Evolutionary conservation across 2,329 filamentous ascomycete species (phyloP).

Genomic region (Didymella pomorum): DNA sequence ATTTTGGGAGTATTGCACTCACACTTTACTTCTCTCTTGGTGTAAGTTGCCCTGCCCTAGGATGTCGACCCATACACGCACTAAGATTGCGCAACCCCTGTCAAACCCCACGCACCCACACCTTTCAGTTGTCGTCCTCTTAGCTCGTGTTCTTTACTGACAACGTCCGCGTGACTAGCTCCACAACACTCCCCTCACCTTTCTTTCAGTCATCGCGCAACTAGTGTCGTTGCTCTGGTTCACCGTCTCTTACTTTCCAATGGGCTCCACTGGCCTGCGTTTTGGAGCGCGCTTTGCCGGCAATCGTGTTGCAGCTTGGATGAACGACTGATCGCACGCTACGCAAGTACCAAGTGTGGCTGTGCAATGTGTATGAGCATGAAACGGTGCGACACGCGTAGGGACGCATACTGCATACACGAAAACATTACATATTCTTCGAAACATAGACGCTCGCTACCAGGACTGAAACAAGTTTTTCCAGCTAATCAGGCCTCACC

Average conservation of each 20-base stretch:
- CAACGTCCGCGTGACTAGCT: conserved; percentile 58
- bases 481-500: background rate
- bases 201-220: conserved; percentile 84
- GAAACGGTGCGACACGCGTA: conserved; percentile 4
- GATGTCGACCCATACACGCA: conserved; percentile 24
- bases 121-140: conserved; percentile 42
- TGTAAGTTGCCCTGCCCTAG: conserved; percentile 66
- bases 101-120: conserved; percentile 33
- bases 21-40: conserved; percentile 93
- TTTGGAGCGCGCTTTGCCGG: conserved; percentile 87
- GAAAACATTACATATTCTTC: conserved; percentile 7
- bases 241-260: conserved; percentile 95
- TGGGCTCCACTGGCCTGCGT: conserved; percentile 88
- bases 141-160: conserved; percentile 42
- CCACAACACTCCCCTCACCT: conserved; percentile 82
- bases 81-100: conserved; percentile 36
- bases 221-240: conserved; percentile 89
- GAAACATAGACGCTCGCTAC: conserved; percentile 6
- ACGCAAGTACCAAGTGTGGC: conserved; percentile 6
- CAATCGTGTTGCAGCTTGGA: conserved; percentile 84
- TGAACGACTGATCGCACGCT: conserved; percentile 67
- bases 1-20: conserved; percentile 90
- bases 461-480: conserved; percentile 11
- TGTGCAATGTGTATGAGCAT: background rate
- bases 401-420: conserved; percentile 2